Evolutionary conservation across 305 asterid genomes (phyloP).

Genomic region (Solanum chacoense): DNA sequence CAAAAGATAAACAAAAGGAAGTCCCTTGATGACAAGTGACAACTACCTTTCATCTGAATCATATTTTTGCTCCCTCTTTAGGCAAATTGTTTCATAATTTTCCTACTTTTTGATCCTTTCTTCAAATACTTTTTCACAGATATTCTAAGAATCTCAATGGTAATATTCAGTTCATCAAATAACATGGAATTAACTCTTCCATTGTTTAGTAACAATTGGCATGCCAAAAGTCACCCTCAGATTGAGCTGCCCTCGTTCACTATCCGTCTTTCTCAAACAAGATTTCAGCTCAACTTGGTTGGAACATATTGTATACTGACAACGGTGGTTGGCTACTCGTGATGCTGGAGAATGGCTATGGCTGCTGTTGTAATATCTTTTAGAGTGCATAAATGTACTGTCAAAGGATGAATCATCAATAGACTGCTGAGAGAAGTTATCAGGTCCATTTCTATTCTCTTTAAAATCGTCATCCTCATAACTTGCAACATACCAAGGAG

Average conservation of each 20-base stretch:
- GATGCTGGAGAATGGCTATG: not conserved
- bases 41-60: not conserved
- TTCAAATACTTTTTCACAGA: not conserved
- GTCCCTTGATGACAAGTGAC: not conserved
- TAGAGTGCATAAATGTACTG: not conserved
- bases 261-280: slow-evolving; percentile 4
- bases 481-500: slow-evolving; percentile 7
- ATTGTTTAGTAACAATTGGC: not conserved
- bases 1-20: not conserved
- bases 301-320: not conserved
- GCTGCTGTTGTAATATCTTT: not conserved
- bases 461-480: slow-evolving; percentile 4
- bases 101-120: not conserved
- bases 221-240: slow-evolving; percentile 6
- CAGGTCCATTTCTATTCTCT: slow-evolving; percentile 3
- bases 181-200: not conserved
- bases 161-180: not conserved
- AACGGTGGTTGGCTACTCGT: not conserved
- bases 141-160: not conserved
- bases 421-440: slow-evolving; percentile 9
- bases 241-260: not conserved
- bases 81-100: not conserved
- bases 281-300: slow-evolving; percentile 5
- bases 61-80: not conserved
- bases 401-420: slow-evolving; percentile 17